Base-by-base conservation (phyloP, 2,329 filamentous ascomycete genomes). In the Diaporthe helianthi region DNA sequence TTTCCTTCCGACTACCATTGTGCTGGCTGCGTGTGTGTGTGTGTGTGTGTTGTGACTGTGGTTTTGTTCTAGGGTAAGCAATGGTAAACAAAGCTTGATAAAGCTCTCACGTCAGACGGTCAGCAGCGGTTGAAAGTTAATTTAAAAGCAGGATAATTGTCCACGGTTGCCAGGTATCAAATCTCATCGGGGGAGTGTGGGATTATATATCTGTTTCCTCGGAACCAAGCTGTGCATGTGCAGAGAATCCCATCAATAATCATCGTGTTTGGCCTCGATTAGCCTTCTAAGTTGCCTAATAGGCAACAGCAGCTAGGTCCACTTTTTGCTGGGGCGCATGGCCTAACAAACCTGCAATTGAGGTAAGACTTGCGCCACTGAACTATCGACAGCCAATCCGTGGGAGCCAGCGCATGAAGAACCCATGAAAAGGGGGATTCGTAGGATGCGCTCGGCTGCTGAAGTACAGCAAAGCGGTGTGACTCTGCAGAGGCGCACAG, bases 261-360 rank as follows among this genome's bases (percentile, higher is more conserved):
- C 38, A 17, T 41, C 38, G 17, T 41, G 52, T 22, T 41, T 26
- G 19, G 22, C 29, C 26, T 44, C 33, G 22, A n/a, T n/a, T n/a
- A n/a, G n/a, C n/a, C n/a, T n/a, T n/a, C n/a, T n/a, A n/a, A n/a
- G n/a, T n/a, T 41, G 53, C 31, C 53, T 55, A 54, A 38, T 38
- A 58, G 54, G 54, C 38, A 60, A 46, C 54, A 46, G 54, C 54
- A 60, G 54, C 54, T 46, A n/a, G 54, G 9, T 38, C 38, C 38
- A 46, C 54, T 60, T 31, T 26, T 31, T 1, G 24, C 3, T 17
- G 54, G 31, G 36, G 54, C 54, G 54, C 36, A 60, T 7, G 15
- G 54, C 29, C 38, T 3, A 29, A 12, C 36, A 44, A 26, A 36
- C 54, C 36, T 60, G 54, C 9, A 60, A 22, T 29, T 41, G 54